Conservation (phyloP, 1,139 yeast genomes). For the Nakaseomyces kungkrabaensis region DNA sequence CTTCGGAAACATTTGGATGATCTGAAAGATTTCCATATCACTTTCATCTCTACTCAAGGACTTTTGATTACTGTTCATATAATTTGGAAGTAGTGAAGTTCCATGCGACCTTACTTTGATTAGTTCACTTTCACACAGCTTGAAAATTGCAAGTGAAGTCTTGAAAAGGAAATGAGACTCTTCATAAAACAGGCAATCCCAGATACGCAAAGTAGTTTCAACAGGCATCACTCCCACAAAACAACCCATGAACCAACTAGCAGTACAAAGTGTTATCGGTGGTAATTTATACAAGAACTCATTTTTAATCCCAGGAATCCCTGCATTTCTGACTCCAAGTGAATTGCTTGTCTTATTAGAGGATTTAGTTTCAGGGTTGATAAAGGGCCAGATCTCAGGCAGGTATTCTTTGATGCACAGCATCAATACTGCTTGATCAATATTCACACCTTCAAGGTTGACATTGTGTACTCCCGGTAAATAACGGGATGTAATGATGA, state of each 20-base stretch:
- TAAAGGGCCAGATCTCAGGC: slow-evolving; percentile 66
- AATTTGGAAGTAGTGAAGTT: neutral
- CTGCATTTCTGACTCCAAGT: slow-evolving; percentile 1
- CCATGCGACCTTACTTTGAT: slow-evolving; percentile 29
- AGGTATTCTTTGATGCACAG: slow-evolving; percentile 73
- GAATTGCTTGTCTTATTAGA: slow-evolving; percentile 13
- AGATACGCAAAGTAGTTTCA: slow-evolving; percentile 75
- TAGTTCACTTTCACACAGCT: slow-evolving; percentile 59
- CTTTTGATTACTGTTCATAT: neutral
- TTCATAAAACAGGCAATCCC: slow-evolving; percentile 94
- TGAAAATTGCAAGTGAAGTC: slow-evolving; percentile 72
- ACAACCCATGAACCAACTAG: slow-evolving; percentile 96
- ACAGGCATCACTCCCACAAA: slow-evolving; percentile 83
- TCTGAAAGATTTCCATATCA: slow-evolving; percentile 80
- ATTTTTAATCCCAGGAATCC: slow-evolving; percentile 29
- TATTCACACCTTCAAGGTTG: slow-evolving; percentile 84
- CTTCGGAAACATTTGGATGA: slow-evolving; percentile 76
- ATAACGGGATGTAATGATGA: slow-evolving; percentile 72
- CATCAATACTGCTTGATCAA: slow-evolving; percentile 92
- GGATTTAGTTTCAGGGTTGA: slow-evolving; percentile 14
- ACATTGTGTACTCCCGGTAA: slow-evolving; percentile 89
- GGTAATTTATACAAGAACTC: slow-evolving; percentile 72
- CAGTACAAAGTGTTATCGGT: slow-evolving; percentile 84
- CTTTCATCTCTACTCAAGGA: slow-evolving; percentile 32
- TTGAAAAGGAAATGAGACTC: slow-evolving; percentile 83